phyloP scores from a whole-genome alignment of 495 filamentous ascomycete species.

The Penicillium cinerascens region DNA sequence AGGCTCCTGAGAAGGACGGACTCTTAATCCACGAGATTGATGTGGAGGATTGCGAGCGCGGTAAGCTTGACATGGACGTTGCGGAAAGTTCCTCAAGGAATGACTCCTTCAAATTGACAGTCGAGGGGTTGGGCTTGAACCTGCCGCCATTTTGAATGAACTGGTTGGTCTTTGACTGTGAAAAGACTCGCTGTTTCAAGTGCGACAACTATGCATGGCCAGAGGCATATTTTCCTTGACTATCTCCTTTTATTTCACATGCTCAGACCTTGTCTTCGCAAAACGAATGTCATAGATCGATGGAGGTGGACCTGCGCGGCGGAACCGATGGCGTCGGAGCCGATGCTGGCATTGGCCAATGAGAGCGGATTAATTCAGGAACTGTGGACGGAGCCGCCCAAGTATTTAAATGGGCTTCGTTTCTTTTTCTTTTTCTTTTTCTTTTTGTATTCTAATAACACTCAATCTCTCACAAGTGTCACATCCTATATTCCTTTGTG shows the following conservation, averaged over 20 bases:
- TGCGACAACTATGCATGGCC: neutral
- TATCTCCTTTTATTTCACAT: neutral
- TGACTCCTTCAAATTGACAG: slow-evolving; percentile 75
- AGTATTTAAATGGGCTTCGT: neutral
- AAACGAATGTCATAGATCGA: neutral
- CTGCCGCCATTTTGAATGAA: slow-evolving; percentile 47
- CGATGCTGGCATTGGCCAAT: neutral
- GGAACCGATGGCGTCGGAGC: slow-evolving; percentile 4
- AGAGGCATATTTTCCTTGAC: neutral
- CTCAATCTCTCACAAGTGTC: neutral
- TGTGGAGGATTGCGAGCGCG: slow-evolving; percentile 61
- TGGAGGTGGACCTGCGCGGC: neutral
- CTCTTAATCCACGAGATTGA: slow-evolving; percentile 52
- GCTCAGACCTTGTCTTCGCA: neutral
- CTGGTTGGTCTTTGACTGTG: neutral
- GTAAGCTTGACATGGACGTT: slow-evolving; percentile 63
- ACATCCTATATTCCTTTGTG: neutral
- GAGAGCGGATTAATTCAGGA: neutral
- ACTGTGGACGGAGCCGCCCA: no score
- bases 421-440: neutral
- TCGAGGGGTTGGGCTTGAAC: slow-evolving; percentile 69
- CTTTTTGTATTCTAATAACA: neutral
- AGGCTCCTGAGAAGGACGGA: slow-evolving; percentile 18
- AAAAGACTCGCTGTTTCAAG: neutral
- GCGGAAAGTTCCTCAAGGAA: slow-evolving; percentile 78